These are phyloP conservation scores for Schwanniomyces occidentalis DNA, from an alignment of 805 yeast genomes.

Conservation along the genomic window DNA sequence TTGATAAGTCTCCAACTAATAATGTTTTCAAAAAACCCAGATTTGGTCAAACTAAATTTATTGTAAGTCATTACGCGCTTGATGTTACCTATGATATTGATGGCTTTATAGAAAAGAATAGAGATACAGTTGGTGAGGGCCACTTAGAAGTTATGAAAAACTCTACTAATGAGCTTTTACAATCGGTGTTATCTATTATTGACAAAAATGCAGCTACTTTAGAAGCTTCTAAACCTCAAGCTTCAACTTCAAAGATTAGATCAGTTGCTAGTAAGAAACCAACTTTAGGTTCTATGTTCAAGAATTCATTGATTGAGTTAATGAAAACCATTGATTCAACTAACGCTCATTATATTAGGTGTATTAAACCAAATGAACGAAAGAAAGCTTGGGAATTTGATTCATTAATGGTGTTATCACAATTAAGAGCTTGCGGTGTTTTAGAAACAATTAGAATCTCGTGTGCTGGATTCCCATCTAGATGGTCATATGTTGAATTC, in stretches of 20 bases:
- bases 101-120: constrained; percentile 94
- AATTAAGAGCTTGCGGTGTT: constrained; percentile 97
- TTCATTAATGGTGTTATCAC: constrained; percentile 91
- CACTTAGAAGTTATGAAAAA: constrained; percentile 80
- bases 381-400: constrained; percentile 96
- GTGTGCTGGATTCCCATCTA: constrained; percentile 96
- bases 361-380: constrained; percentile 94
- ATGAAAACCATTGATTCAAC: constrained; percentile 93
- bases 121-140: constrained; percentile 97
- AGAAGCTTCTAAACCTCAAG: constrained; percentile 33
- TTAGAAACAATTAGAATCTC: constrained; percentile 94
- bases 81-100: constrained; percentile 91
- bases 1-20: constrained; percentile 74
- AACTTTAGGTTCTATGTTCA: constrained; percentile 92
- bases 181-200: constrained; percentile 61
- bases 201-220: constrained; percentile 58
- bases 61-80: constrained; percentile 91
- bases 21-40: constrained; percentile 88
- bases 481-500: constrained; percentile 94
- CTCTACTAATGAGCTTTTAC: constrained; percentile 65
- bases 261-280: constrained; percentile 69
- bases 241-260: constrained; percentile 34
- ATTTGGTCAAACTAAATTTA: constrained; percentile 87
- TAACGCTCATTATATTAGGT: constrained; percentile 93
- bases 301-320: constrained; percentile 85